Base-by-base conservation (phyloP, 176 grass and related monocot genomes). In the Oryza meyeriana region DNA sequence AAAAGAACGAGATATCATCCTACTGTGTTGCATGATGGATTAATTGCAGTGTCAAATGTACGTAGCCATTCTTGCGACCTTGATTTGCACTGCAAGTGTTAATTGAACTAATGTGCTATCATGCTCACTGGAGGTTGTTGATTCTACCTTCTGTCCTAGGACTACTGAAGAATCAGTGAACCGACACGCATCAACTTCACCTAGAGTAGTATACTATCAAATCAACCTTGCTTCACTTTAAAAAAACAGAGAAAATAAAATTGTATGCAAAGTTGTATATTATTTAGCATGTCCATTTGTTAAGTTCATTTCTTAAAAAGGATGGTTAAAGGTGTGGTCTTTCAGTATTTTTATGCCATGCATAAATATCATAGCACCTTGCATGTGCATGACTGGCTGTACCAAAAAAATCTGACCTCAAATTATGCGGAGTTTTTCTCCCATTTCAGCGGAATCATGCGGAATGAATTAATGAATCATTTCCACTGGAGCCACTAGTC, bases 351-450 rank as follows among this genome's bases (percentile, higher is more conserved):
- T 8, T 57, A 57, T 22, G 6, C 1, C 16, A 50, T 50, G 47
- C 47, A 50, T 50, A 50, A 50, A 50, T 47, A 47, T 48, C 3
- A 48, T 18, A n/a, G 17, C 20, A 57, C n/a, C 20, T n/a, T 57
- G 20, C 18, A 57, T n/a, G 52, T 57, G 45, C 45, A 6, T 18
- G 45, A 50, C 45, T 13, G 14, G 16, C 52, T n/a, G 1, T 57
- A 57, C 10, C 20, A 57, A 57, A 7, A 1, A 57, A 57, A 9
- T 57, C 52, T 57, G 29, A 14, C 28, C 25, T 29, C 58, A 57
- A 80, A 86, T 79, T 33, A 10, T 80, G 45, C 0, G 2, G 18
- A 74, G 20, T 34, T 11, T 81, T 27, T 79, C 64, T 85, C 14
- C 44, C 27, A n/a, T 66, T 66, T 57, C 52, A 71, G 29, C 52